These are phyloP conservation scores for Tubosaeta sp. DNA, from an alignment of 768 basidiomycete species.

Conservation along the genomic window DNA sequence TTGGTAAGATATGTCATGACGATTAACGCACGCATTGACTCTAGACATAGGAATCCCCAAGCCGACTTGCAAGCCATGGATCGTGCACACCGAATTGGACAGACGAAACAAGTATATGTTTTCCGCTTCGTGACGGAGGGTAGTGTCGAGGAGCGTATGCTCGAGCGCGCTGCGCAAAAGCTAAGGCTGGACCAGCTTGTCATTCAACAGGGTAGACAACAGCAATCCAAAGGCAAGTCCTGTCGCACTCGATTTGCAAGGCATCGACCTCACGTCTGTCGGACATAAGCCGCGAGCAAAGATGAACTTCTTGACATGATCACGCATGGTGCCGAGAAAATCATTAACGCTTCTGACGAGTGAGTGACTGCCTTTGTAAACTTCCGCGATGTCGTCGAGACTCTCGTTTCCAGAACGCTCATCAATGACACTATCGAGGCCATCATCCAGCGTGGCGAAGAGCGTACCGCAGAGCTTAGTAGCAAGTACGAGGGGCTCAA, in stretches of 20 bases:
- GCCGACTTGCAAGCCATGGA: conserved; percentile 99
- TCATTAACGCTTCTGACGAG: conserved; percentile 79
- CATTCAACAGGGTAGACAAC: conserved; percentile 91
- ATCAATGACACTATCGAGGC: conserved; percentile 91
- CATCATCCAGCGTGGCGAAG: conserved; percentile 89
- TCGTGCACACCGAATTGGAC: conserved; percentile 93
- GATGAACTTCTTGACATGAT: conserved; percentile 99
- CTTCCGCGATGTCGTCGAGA: background rate
- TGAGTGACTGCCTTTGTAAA: conserved; percentile 33
- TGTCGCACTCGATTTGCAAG: background rate
- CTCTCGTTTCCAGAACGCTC: conserved; percentile 44
- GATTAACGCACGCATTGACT: background rate
- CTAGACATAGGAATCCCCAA: conserved; percentile 80
- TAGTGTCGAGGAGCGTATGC: conserved; percentile 92
- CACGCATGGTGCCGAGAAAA: conserved; percentile 94
- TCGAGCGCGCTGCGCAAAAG: conserved; percentile 95
- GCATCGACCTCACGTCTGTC: background rate
- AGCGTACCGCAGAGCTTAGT: conserved; percentile 82
- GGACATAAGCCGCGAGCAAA: conserved; percentile 74
- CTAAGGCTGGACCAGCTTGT: conserved; percentile 92
- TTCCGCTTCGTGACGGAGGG: conserved; percentile 96
- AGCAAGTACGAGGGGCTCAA: conserved; percentile 91
- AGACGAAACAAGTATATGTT: conserved; percentile 96
- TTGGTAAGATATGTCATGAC: conserved; percentile 52
- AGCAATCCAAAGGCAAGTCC: conserved; percentile 68